Evolutionary conservation across 306 rosid species (phyloP).

Genomic region (Gastrolobium villosum): DNA sequence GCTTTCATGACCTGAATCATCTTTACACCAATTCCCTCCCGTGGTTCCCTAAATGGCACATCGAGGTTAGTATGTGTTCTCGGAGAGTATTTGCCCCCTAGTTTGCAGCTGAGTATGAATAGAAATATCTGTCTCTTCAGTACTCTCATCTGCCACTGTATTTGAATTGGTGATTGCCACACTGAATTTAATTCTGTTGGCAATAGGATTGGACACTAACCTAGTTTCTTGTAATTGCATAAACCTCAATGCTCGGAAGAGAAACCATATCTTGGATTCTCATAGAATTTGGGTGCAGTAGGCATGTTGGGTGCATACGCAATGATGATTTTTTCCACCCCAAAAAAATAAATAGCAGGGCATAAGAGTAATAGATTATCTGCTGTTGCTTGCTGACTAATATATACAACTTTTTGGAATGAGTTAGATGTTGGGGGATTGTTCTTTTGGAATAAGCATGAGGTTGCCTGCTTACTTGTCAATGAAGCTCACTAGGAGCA

Average conservation of each 20-base stretch:
- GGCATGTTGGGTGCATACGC: neutral
- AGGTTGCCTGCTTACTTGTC: neutral
- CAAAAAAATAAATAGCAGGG: neutral
- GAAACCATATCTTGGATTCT: slow-evolving; percentile 2
- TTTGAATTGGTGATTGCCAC: neutral
- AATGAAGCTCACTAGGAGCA: neutral
- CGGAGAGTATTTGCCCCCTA: neutral
- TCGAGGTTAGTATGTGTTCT: neutral
- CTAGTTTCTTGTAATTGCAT: neutral
- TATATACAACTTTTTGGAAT: neutral
- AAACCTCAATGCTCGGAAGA: neutral
- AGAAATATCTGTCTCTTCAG: neutral
- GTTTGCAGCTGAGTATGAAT: neutral
- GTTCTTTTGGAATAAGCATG: neutral
- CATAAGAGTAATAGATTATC: neutral
- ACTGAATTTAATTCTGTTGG: neutral
- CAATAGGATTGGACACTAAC: neutral
- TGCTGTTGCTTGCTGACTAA: neutral
- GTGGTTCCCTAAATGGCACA: neutral
- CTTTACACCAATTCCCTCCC: neutral
- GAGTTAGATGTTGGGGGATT: neutral
- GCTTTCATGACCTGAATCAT: neutral
- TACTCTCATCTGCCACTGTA: neutral
- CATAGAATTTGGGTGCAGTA: neutral
- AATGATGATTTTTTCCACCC: neutral